phyloP scores from a whole-genome alignment of 2,329 filamentous ascomycete genomes.

The Cladosporium sp. region DNA sequence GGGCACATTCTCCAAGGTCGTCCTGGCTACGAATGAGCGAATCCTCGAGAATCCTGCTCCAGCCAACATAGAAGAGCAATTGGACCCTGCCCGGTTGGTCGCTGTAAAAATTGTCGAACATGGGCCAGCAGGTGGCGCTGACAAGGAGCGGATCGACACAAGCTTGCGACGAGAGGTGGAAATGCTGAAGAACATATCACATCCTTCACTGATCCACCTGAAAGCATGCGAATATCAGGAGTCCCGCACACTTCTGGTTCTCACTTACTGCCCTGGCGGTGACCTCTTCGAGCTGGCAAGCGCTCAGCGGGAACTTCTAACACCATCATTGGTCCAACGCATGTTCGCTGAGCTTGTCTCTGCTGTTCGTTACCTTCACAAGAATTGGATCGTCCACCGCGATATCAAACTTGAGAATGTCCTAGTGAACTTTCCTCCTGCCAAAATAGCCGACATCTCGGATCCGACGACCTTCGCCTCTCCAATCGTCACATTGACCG shows the following conservation, averaged over 20 bases:
- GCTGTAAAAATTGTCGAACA: constrained; percentile 95
- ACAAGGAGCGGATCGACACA: constrained; percentile 88
- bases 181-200: constrained; percentile 81
- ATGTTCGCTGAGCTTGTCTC: constrained; percentile 87
- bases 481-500: constrained; percentile 82
- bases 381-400: constrained; percentile 82
- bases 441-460: constrained; percentile 56
- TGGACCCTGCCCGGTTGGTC: constrained; percentile 75
- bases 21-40: constrained; percentile 79
- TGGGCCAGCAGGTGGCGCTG: constrained; percentile 86
- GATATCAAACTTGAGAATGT: constrained; percentile 99
- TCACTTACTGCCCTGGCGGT: constrained; percentile 89
- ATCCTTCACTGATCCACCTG: constrained; percentile 85
- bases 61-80: constrained; percentile 43
- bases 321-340: constrained; percentile 66
- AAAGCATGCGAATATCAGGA: constrained; percentile 88
- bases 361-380: constrained; percentile 81
- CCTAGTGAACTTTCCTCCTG: constrained; percentile 74
- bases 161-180: constrained; percentile 92
- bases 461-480: constrained; percentile 75
- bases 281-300: constrained; percentile 93
- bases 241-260: constrained; percentile 74
- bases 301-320: constrained; percentile 63
- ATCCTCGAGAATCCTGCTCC: constrained; percentile 27
- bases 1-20: constrained; percentile 92